Evolutionary conservation across 768 basidiomycete genomes (phyloP).

Genomic region (Sporobolomyces pararoseus): DNA sequence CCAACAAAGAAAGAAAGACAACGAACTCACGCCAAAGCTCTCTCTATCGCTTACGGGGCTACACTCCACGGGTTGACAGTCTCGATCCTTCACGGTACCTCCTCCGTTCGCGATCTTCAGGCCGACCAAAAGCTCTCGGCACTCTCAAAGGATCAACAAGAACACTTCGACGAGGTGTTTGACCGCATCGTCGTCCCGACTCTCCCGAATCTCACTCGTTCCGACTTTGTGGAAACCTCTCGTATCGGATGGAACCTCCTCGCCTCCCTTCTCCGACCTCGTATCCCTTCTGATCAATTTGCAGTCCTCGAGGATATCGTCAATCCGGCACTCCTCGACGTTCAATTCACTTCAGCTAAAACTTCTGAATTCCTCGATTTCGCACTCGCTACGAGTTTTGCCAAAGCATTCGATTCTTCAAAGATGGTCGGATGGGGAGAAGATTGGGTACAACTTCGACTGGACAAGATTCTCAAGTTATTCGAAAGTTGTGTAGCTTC

Average conservation of each 20-base stretch:
- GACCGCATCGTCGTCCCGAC: neutral
- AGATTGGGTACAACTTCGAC: constrained; percentile 9
- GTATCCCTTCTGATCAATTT: neutral
- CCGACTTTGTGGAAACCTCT: neutral
- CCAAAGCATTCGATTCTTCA: neutral
- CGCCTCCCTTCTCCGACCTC: constrained; percentile 15
- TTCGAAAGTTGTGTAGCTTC: neutral
- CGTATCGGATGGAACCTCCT: constrained; percentile 20
- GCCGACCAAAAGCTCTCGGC: neutral
- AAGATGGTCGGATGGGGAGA: constrained; percentile 19
- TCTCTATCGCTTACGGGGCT: constrained; percentile 11
- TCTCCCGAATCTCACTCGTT: neutral
- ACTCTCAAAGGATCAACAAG: neutral
- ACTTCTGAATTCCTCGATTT: constrained; percentile 6
- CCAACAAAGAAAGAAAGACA: constrained; percentile 1
- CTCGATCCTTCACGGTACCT: neutral
- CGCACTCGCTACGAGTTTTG: constrained; percentile 4
- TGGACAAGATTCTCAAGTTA: constrained; percentile 20
- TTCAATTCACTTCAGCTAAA: constrained; percentile 5
- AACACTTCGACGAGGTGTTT: constrained; percentile 5
- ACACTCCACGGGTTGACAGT: constrained; percentile 24
- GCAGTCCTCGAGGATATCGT: constrained; percentile 32
- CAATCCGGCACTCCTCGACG: constrained; percentile 33
- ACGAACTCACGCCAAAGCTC: constrained; percentile 22
- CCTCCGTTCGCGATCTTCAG: neutral